Evolutionary conservation across 2,329 filamentous ascomycete genomes (phyloP).

Genomic region (Laburnicola sp.): DNA sequence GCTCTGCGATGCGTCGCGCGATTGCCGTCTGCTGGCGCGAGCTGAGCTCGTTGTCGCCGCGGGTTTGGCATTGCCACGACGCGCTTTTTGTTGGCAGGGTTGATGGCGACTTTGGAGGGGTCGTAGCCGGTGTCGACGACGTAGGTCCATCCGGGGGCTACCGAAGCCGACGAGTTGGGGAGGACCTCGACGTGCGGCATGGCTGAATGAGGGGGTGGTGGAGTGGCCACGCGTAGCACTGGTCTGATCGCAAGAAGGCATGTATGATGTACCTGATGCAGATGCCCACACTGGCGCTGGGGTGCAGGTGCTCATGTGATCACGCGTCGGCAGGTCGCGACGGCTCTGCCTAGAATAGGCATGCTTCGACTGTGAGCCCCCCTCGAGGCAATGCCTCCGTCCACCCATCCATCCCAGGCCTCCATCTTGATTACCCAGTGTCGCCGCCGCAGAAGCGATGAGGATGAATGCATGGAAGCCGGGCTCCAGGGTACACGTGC

Average conservation of each 20-base stretch:
- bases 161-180: constrained; percentile 66
- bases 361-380: constrained; percentile 3
- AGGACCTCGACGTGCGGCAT: constrained; percentile 82
- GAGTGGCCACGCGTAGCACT: neutral
- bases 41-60: constrained; percentile 63
- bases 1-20: constrained; percentile 76
- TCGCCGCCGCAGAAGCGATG: no score
- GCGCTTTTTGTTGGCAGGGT: constrained; percentile 66
- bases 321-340: constrained; percentile 4
- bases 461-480: no score
- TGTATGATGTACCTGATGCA: no score
- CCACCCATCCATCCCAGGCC: no score
- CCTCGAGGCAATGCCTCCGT: no score
- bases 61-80: constrained; percentile 51
- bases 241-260: neutral
- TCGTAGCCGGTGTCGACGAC: constrained; percentile 73
- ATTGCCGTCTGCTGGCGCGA: constrained; percentile 83
- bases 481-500: no score
- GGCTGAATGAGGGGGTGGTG: constrained; percentile 6
- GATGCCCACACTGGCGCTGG: no score
- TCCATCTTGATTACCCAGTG: no score
- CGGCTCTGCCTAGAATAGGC: constrained; percentile 8
- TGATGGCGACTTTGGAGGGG: constrained; percentile 57
- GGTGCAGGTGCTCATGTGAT: constrained; percentile 7
- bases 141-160: constrained; percentile 88